Evolutionary conservation across 352 stramenopile species (phyloP), one percentile per base, ranked within the genome.

Genomic region (Pythium vanterpoolii): DNA sequence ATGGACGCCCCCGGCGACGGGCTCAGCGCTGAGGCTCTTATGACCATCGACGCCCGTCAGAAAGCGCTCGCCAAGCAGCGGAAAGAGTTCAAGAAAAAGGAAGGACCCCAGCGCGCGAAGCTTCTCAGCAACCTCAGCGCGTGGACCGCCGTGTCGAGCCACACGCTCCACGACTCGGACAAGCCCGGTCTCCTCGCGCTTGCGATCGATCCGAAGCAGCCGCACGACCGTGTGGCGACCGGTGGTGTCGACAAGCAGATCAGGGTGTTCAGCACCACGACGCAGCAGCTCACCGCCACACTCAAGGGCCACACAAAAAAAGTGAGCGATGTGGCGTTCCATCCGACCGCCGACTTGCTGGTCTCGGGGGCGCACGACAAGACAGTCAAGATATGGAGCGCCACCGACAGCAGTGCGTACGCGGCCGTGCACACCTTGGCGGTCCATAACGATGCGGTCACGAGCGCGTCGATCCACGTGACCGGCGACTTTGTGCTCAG

Each of bases 301-400:
- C 76, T 97, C n/a, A 60, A 55, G 5, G 87, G 88, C 24, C 91
- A 98, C 73, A 77, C 23, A 28, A 97, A 96, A 69, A 86, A 89
- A 39, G 69, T 98, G 31, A 96, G 69, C 38, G 70, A 86, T 44
- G 74, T 89, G 5, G 71, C 75, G 54, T 95, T 97, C 64, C 79
- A 94, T 58, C 78, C 76, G 33, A 79, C 60, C 1, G 77, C 76
- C 2, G 82, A 93, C 30, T 52, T 96, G 13, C 27, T 93, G 36
- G 69, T 93, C 46, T 87, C 82, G 26, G 76, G 65, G 13, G 87
- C 81, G 58, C 52, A 86, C 56, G 85, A 96, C 66, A 92, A 91
- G 71, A 93, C 80, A 2, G 66, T 91, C 19, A 95, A 91, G 69
- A 60, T 95, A 19, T 96, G 86, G 82, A 87, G 64, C 19, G 56